These are phyloP conservation scores for Alnus glutinosa DNA, from an alignment of 306 rosid species.

Conservation along the genomic window DNA sequence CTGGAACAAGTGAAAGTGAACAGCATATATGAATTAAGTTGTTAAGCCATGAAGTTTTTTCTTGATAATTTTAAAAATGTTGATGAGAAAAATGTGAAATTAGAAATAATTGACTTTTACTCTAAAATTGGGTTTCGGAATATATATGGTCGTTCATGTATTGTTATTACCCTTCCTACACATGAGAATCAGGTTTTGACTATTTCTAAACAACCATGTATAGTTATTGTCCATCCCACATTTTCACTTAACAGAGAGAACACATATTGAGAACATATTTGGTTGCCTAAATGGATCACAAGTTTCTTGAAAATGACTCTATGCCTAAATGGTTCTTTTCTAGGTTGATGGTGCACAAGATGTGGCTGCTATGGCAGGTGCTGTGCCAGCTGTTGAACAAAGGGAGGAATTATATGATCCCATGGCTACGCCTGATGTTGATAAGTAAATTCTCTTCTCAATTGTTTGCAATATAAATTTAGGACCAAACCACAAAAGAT, in stretches of 20 bases:
- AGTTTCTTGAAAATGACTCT: neutral
- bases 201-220: neutral
- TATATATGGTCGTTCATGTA: neutral
- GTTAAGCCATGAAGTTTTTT: neutral
- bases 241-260: neutral
- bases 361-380: conserved; percentile 50
- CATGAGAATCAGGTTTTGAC: neutral
- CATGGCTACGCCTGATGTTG: conserved; percentile 79
- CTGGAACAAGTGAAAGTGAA: neutral
- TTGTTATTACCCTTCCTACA: neutral
- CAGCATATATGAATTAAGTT: neutral
- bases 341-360: conserved; percentile 93
- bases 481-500: neutral
- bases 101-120: neutral
- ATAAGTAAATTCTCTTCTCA: conserved; percentile 40
- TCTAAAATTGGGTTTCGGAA: neutral
- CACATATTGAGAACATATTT: neutral
- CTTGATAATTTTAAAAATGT: neutral
- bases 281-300: neutral
- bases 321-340: conserved; percentile 7
- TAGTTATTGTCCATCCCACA: neutral
- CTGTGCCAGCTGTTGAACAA: conserved; percentile 51
- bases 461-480: neutral
- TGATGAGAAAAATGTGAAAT: neutral
- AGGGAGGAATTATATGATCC: conserved; percentile 84